Base-by-base conservation (phyloP, 305 asterid genomes). In the Fraxinus nigra region DNA sequence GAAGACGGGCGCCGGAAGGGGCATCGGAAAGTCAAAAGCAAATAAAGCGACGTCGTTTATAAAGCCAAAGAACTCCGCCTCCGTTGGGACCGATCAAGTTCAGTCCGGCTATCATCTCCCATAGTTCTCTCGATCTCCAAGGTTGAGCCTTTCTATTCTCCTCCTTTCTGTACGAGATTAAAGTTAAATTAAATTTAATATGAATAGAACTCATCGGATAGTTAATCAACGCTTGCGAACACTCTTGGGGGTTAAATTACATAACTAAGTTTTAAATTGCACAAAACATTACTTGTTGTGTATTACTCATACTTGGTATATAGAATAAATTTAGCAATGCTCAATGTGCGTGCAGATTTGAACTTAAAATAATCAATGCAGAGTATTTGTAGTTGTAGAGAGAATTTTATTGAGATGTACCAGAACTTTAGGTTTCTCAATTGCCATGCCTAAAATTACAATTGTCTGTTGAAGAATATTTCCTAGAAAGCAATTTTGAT, bases 121-220 rank as follows among this genome's bases (percentile, higher is more conserved):
- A 89, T 84, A 95, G 89, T 72, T 80, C 90, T 80, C 89, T 82
- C 85, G 96, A 92, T 89, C 91, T 89, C 69, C 81, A 89, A 86
- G 93, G 98, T 92, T 70, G 28, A 78, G 14, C 46, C 82, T 69
- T 13, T 22, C 59, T 33, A 32, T 30, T 40, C 7, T 24, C 33
- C 3, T 73, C 34, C 59, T 16, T 30, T 48, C 4, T 3, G 59
- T 9, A 14, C 20, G 16, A 48, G 59, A 33, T 33, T 33, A 33
- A 33, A 33, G 35, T 33, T 33, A 33, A 33, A 24, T 33, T 4
- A 33, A 33, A 48, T 48, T 48, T 48, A 48, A 13, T 54, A 3
- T 54, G 20, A 3, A n/a, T n/a, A 18, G 0, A 7, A 56, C 11
- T 18, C 24, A 4, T 56, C 26, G 28, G 67, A 18, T 56, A 5